A percentile compares a stretch with the other conserved stretches of the same genome.
Conservation (phyloP, 805 yeast genomes). For the Candida pseudoglaebosa region DNA sequence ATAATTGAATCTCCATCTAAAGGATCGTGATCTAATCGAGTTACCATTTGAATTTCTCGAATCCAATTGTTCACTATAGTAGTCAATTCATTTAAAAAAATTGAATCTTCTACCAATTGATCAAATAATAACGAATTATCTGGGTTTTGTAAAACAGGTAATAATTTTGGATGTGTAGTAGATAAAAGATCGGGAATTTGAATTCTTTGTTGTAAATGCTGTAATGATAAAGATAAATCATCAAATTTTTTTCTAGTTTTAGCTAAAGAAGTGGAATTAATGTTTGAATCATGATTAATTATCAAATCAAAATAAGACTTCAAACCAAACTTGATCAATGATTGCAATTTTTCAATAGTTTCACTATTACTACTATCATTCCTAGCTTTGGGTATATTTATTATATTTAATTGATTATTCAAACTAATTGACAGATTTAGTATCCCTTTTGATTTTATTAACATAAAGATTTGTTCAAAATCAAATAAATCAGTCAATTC, state of each 20-base stretch:
- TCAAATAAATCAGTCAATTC: conserved; percentile 9
- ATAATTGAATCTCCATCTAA: conserved; percentile 47
- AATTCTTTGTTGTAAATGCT: conserved; percentile 62
- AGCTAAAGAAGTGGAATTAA: conserved; percentile 9
- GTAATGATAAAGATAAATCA: conserved; percentile 64
- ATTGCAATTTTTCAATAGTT: conserved; percentile 50
- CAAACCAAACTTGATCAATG: conserved; percentile 59
- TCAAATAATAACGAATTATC: not conserved
- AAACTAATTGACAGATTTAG: conserved; percentile 19
- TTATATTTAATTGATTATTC: conserved; percentile 29
- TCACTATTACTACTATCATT: conserved; percentile 14
- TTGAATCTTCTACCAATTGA: conserved; percentile 42
- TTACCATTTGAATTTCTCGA: conserved; percentile 53
- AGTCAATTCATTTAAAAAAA: conserved; percentile 66
- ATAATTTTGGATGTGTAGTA: conserved; percentile 49
- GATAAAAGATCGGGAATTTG: conserved; percentile 62
- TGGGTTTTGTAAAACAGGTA: conserved; percentile 6
- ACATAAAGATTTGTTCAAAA: conserved; percentile 24
- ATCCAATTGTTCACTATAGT: conserved; percentile 72
- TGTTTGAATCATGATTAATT: conserved; percentile 26
- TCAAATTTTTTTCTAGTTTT: conserved; percentile 57
- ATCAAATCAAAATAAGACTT: conserved; percentile 65
- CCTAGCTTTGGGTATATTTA: conserved; percentile 26
- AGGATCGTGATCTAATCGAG: conserved; percentile 50
- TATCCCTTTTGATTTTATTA: conserved; percentile 42